Evolutionary conservation across 2,329 filamentous ascomycete genomes (phyloP).

Genomic region (Claviceps cyperi): DNA sequence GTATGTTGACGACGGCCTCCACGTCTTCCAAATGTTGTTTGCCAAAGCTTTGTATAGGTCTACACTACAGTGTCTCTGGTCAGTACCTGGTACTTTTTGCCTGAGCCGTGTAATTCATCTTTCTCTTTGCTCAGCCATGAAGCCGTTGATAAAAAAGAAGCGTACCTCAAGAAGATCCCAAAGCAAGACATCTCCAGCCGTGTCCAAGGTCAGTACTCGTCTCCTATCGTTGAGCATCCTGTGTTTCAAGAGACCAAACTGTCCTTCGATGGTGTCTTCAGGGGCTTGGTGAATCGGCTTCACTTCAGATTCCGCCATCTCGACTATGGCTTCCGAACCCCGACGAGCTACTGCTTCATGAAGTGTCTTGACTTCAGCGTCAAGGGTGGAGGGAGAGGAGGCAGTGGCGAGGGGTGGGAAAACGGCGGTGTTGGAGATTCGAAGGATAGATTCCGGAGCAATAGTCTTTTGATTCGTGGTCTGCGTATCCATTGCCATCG

Average conservation of each 20-base stretch:
- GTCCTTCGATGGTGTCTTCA: constrained; percentile 78
- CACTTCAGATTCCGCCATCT: constrained; percentile 19
- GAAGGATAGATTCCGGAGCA: constrained; percentile 60
- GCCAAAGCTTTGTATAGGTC: constrained; percentile 80
- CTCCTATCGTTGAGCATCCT: constrained; percentile 81
- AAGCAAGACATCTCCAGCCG: constrained; percentile 82
- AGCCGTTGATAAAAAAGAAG: not conserved
- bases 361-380: constrained; percentile 40
- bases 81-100: not conserved
- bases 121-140: not conserved
- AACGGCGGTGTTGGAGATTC: constrained; percentile 69
- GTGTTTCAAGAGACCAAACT: constrained; percentile 90
- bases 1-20: constrained; percentile 70
- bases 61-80: constrained; percentile 43
- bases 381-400: constrained; percentile 34
- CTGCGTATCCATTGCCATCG: constrained; percentile 18
- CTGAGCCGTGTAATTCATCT: no score
- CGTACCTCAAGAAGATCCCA: constrained; percentile 83
- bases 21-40: constrained; percentile 92
- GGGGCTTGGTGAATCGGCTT: constrained; percentile 54
- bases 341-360: constrained; percentile 28
- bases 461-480: constrained; percentile 46
- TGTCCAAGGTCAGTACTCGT: constrained; percentile 81
- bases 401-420: constrained; percentile 46
- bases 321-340: constrained; percentile 17